A percentile compares a stretch with the other conserved stretches of the same genome.
phyloP scores from a whole-genome alignment of 2,329 filamentous ascomycete species.

The Sclerotinia trifoliorum region DNA sequence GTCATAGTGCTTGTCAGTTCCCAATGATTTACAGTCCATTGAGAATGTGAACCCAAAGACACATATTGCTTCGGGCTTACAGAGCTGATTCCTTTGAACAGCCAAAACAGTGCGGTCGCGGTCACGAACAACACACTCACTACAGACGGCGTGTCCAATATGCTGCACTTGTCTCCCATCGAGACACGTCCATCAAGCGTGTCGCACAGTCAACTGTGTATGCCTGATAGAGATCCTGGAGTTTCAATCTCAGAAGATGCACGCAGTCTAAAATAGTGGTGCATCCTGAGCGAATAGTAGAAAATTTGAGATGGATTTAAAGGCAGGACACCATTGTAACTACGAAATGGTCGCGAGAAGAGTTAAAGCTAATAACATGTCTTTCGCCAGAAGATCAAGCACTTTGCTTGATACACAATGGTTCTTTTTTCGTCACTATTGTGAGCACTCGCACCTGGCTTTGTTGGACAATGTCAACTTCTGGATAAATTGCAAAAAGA shows the following conservation, averaged over 20 bases:
- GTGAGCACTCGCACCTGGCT: background rate
- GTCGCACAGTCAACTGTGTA: background rate
- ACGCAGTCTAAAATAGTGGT: background rate
- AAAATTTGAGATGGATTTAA: background rate
- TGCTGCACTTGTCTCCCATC: background rate
- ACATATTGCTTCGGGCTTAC: background rate
- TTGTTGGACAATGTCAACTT: too few relatives aligned
- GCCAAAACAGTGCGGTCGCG: background rate
- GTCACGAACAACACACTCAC: background rate
- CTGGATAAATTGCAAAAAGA: too few relatives aligned
- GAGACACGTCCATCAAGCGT: background rate
- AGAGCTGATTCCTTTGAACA: background rate
- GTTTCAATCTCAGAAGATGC: background rate
- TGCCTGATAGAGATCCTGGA: background rate
- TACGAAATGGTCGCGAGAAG: background rate
- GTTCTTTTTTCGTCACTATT: background rate
- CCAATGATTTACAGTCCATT: too few relatives aligned
- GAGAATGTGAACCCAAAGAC: background rate
- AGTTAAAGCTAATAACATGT: background rate
- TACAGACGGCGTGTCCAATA: too few relatives aligned
- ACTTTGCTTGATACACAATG: background rate
- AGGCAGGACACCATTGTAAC: background rate
- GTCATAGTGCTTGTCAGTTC: background rate
- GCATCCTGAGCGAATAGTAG: background rate
- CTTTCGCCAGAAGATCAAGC: background rate